A percentile compares a stretch with the other conserved stretches of the same genome.
These are phyloP conservation scores for Nakazawaea wickerhamii DNA, from an alignment of 805 yeast species.

Conservation along the genomic window DNA sequence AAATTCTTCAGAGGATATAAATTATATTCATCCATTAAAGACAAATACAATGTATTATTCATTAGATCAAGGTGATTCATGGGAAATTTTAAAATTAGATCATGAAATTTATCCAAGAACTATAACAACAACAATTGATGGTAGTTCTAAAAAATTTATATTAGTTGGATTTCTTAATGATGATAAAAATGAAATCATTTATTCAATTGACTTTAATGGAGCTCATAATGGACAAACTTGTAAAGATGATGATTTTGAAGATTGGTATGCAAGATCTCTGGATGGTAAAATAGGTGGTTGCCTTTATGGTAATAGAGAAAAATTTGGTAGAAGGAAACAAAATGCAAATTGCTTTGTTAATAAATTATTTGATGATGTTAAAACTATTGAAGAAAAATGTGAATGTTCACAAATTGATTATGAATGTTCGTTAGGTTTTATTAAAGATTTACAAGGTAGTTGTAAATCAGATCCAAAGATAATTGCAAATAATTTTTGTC, in stretches of 20 bases:
- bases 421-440: conserved; percentile 60
- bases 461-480: conserved; percentile 37
- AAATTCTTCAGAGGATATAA: conserved; percentile 28
- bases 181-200: conserved; percentile 22
- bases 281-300: conserved; percentile 35
- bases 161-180: conserved; percentile 36
- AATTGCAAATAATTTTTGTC: conserved; percentile 20
- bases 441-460: conserved; percentile 26
- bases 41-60: conserved; percentile 38
- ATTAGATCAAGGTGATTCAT: conserved; percentile 66
- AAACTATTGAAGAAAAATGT: conserved; percentile 49
- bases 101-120: conserved; percentile 32
- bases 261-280: conserved; percentile 45
- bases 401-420: conserved; percentile 59
- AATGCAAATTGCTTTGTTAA: conserved; percentile 60
- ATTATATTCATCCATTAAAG: conserved; percentile 20
- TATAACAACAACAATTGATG: conserved; percentile 59
- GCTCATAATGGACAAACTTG: conserved; percentile 44
- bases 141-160: conserved; percentile 57
- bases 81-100: conserved; percentile 50
- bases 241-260: conserved; percentile 54
- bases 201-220: conserved; percentile 48
- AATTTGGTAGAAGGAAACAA: conserved; percentile 56
- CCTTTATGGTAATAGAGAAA: conserved; percentile 64
- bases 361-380: conserved; percentile 40